Base-by-base conservation (phyloP, 2,329 filamentous ascomycete genomes). In the Zalaria obscura region DNA sequence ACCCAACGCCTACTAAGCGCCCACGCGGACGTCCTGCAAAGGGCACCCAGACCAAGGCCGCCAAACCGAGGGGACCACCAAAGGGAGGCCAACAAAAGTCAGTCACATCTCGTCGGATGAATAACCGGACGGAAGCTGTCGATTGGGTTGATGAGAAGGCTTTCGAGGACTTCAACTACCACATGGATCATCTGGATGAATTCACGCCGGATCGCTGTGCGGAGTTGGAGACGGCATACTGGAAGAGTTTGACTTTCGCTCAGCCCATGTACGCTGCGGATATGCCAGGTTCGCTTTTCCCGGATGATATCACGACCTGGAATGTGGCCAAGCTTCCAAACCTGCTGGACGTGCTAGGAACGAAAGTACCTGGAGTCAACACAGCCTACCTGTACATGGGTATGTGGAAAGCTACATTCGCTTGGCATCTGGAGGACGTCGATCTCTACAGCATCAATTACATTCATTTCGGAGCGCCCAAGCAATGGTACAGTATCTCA, bases 361-460 rank as follows among this genome's bases (percentile, higher is more conserved):
- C 87, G 42, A 94, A 95, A 52, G 86, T 98, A 5, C 93, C 91
- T 3, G 91, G 91, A 50, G 93, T 98, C 56, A 98, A 98, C 56
- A 98, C 89, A 2, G 89, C 91, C 2, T 98, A 98, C 56, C 75
- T 98, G 2, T 98, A 98, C 57, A 72, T 98, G 45, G 91, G 91
- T 35, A 98, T 98, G 91, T 98, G 91, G 91, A 96, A 96, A 62
- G 89, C 91, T 8, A 96, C 91, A 0, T 98, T 98, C 59, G 91
- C 91, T 5, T 98, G 91, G 91, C 91, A 98, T 72, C 67, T 98
- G 40, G 91, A 98, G 59, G 91, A 98, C 58, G 89, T 98, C 35
- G 91, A 98, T 65, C 75, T 98, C 4, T 98, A 98, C 76, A 96
- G 88, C 60, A 98, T 98, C 72, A 98, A 98, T 66, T 98, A 95